Base-by-base conservation (phyloP, 306 rosid species). In the Fagus crenata region DNA sequence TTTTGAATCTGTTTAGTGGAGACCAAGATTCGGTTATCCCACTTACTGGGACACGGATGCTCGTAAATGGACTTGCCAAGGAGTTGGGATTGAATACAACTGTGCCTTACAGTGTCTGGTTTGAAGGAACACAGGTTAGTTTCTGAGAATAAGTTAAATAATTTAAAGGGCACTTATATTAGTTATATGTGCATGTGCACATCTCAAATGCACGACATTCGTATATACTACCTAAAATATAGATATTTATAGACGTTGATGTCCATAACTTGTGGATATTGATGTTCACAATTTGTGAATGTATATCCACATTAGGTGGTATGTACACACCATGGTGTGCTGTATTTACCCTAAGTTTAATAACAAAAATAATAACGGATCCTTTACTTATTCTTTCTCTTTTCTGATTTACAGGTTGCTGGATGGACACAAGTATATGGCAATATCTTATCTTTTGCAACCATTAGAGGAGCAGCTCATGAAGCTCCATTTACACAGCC, bases 371-470 rank as follows among this genome's bases (percentile, higher is more conserved):
- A n/a, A n/a, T 1, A 8, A 46, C 1, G 14, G 13, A 46, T 14
- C 46, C 14, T 77, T 2, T 7, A 5, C 32, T 46, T n/a, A 72
- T 7, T 5, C 18, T 6, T 4, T 59, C 40, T 37, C 22, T 7
- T 56, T 42, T 74, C n/a, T 65, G 14, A 5, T 36, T 74, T 74
- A n/a, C 69, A 84, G 88, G 83, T 83, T 49, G 88, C 81, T 53
- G 90, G 90, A 33, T 87, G 90, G 88, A 87, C 88, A 33, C 90
- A 84, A 71, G 88, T 79, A 74, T 87, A 87, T 72, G 90, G 88
- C 12, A 35, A 80, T 72, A 77, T 76, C 9, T 80, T 87, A 59
- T 74, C 90, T 67, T 82, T 84, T 56, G 88, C 86, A 32, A 87
- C 88, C 37, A 82, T 84, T 59, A 84, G 87, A 87, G 88, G 90